Percentiles rank a stretch among this genome's conserved stretches.
These are phyloP conservation scores for Arachnopeziza araneosa DNA, from an alignment of 2,329 filamentous ascomycete species.

Conservation along the genomic window DNA sequence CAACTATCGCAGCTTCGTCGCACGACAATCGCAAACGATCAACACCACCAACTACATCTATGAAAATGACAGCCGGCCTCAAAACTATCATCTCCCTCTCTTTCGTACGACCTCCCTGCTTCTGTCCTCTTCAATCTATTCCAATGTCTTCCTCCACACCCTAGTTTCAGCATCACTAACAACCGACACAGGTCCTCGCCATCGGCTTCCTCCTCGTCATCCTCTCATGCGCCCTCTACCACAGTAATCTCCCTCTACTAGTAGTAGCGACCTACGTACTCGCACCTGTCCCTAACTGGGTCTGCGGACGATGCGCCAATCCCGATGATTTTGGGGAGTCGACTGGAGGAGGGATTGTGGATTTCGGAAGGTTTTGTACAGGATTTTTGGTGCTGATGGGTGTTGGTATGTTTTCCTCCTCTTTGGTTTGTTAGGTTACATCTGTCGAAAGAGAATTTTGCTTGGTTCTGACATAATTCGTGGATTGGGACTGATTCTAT, in stretches of 20 bases:
- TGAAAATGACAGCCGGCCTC: slow-evolving; percentile 70
- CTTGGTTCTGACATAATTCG: slow-evolving; percentile 4
- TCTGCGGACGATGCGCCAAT: slow-evolving; percentile 81
- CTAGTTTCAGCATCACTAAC: background rate
- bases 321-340: slow-evolving; percentile 90
- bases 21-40: too few relatives aligned
- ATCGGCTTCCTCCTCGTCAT: slow-evolving; percentile 99
- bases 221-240: slow-evolving; percentile 90
- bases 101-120: slow-evolving; percentile 56
- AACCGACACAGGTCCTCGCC: slow-evolving; percentile 64
- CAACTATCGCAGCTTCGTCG: background rate
- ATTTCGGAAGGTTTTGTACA: slow-evolving; percentile 89
- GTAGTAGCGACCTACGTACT: slow-evolving; percentile 94
- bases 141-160: background rate
- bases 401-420: slow-evolving; percentile 62
- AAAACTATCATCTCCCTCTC: slow-evolving; percentile 99
- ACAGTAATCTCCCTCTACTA: slow-evolving; percentile 89
- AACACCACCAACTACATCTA: background rate
- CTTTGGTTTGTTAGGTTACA: background rate
- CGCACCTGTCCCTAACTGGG: slow-evolving; percentile 93
- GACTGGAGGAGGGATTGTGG: slow-evolving; percentile 76
- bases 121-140: background rate
- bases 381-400: slow-evolving; percentile 97
- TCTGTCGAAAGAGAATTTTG: background rate
- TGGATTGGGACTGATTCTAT: background rate